Evolutionary conservation across 1,139 yeast genomes (phyloP), one percentile per base, ranked within the genome.

Genomic region (Scheffersomyces titani): DNA sequence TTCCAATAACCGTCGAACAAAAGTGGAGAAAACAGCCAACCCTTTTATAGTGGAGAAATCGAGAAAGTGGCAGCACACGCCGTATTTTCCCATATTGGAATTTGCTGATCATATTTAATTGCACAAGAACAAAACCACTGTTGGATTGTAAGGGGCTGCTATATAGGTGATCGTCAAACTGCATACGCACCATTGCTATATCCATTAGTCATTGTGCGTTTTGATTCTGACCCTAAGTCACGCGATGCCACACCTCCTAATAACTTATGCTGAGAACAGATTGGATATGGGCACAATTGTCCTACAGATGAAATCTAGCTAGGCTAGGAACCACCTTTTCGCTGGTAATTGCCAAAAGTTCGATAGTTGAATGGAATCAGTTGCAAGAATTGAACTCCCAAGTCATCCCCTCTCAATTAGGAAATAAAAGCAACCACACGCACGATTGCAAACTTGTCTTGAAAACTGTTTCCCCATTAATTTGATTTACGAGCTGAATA

Each of bases 41-140:
- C 40, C 40, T 30, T 30, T 30, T 30, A 30, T 30, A 30, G 40
- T 13, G 40, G 40, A 30, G 40, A 30, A 30, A 9, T 30, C 40
- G n/a, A 46, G 22, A 46, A 46, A 46, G 49, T 46, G 49, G 49
- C 49, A 22, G 49, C 49, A 46, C 49, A 46, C 49, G 49, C 49
- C 20, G 51, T 59, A 57, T 30, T 30, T 30, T 30, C 40, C 22
- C 19, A 49, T 47, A 47, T 5, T 47, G 19, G n/a, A 47, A n/a
- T 30, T 30, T 30, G 40, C 16, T 30, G 40, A 30, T 30, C 40
- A 30, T 30, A 11, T 30, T 30, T 30, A 30, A 9, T 30, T 30
- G 40, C 40, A 30, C 40, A 30, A 30, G 40, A 30, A 30, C 40
- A 30, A 30, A 30, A 2, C 40, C 40, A 30, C 40, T 30, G 40